Evolutionary conservation across 2,329 filamentous ascomycete species (phyloP).

Genomic region (Penicillium sp.): DNA sequence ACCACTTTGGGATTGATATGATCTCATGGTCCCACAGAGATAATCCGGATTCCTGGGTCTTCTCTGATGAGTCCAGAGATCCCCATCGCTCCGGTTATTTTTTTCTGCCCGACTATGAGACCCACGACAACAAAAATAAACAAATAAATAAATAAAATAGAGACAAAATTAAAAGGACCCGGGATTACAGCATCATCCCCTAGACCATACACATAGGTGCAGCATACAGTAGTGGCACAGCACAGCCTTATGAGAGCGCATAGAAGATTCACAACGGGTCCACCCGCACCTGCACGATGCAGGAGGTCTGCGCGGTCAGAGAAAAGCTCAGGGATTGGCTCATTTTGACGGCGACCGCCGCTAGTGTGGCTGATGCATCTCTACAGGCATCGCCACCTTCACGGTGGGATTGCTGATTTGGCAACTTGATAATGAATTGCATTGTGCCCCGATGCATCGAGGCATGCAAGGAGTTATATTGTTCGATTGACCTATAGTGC

Average conservation of each 20-base stretch:
- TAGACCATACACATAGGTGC: not conserved
- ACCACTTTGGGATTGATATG: not conserved
- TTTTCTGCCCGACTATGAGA: not conserved
- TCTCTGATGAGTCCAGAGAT: not conserved
- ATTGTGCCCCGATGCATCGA: not conserved
- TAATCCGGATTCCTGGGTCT: slow-evolving; percentile 2
- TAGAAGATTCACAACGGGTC: not conserved
- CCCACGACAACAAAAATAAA: not conserved
- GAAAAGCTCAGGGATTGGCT: not conserved
- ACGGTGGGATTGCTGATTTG: not conserved
- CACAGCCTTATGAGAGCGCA: not conserved
- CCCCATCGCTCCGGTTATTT: not conserved
- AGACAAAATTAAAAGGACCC: no score
- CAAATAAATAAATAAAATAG: no score
- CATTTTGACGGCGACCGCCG: not conserved
- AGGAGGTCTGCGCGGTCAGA: slow-evolving; percentile 9
- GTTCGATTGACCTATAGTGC: not conserved
- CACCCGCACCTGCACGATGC: slow-evolving; percentile 6
- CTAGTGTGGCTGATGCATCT: not conserved
- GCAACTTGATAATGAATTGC: not conserved
- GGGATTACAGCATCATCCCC: not conserved
- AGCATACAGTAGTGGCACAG: not conserved
- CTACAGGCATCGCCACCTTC: not conserved
- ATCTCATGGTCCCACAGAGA: slow-evolving; percentile 9
- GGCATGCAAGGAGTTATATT: not conserved